These are phyloP conservation scores for Monilinia laxa DNA, from an alignment of 2,329 filamentous ascomycete species.

Conservation along the genomic window DNA sequence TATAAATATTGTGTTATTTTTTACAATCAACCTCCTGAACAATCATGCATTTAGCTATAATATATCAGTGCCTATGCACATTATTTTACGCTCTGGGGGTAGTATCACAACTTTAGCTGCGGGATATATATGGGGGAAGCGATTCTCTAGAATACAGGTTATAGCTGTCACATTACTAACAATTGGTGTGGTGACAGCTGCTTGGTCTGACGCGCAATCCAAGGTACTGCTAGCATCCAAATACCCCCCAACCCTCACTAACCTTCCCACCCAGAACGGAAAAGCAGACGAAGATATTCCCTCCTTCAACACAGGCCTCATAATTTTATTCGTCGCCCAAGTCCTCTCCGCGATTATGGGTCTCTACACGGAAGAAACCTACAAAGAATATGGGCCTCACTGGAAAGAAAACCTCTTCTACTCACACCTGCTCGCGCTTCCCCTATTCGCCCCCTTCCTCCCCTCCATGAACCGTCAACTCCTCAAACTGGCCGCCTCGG, in stretches of 20 bases:
- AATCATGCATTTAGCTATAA: conserved; percentile 97
- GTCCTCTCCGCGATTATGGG: conserved; percentile 91
- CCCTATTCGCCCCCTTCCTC: conserved; percentile 73
- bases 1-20: conserved; percentile 86
- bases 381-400: conserved; percentile 78
- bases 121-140: conserved; percentile 83
- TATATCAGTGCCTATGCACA: conserved; percentile 94
- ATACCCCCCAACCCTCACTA: conserved; percentile 21
- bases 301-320: conserved; percentile 67
- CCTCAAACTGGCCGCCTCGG: conserved; percentile 59
- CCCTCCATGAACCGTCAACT: conserved; percentile 65
- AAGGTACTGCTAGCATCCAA: conserved; percentile 57
- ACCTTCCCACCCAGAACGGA: conserved; percentile 31
- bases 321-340: conserved; percentile 84
- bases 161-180: conserved; percentile 81
- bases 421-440: conserved; percentile 73
- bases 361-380: conserved; percentile 89
- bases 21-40: conserved; percentile 91
- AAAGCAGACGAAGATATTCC: conserved; percentile 41
- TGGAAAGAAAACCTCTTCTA: conserved; percentile 98
- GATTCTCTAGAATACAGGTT: conserved; percentile 77
- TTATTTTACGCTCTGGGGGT: conserved; percentile 91
- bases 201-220: conserved; percentile 81
- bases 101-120: conserved; percentile 93
- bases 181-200: conserved; percentile 79